Evolutionary conservation across 1,284 basidiomycete genomes (phyloP).

Genomic region (Sparassis latifolia): DNA sequence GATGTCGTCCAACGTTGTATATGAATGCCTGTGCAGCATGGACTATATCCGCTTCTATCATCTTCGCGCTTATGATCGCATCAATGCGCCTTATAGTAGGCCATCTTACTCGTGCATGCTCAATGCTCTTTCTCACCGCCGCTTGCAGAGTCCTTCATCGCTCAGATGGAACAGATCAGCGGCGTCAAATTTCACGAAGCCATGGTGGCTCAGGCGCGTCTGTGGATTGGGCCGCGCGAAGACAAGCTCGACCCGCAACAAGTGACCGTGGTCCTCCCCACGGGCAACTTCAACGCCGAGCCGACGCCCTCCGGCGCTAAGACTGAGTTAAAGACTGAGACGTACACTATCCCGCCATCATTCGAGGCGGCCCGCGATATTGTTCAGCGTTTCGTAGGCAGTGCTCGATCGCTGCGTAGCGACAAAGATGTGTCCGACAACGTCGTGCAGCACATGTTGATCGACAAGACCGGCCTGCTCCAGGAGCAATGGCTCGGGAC

Average conservation of each 20-base stretch:
- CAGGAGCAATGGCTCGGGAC: slow-evolving; percentile 82
- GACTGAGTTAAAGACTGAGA: slow-evolving; percentile 48
- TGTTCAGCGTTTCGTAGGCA: slow-evolving; percentile 62
- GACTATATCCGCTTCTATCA: slow-evolving; percentile 88
- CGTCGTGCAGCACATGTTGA: slow-evolving; percentile 74
- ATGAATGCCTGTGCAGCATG: slow-evolving; percentile 34
- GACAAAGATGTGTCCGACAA: slow-evolving; percentile 64
- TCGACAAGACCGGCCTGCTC: slow-evolving; percentile 49
- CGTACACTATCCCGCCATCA: slow-evolving; percentile 58
- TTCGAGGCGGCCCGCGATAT: slow-evolving; percentile 59
- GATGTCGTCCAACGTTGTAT: background rate
- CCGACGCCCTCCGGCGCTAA: slow-evolving; percentile 29
- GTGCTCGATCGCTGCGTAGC: slow-evolving; percentile 44
- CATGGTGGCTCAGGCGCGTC: slow-evolving; percentile 80
- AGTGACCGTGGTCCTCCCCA: slow-evolving; percentile 45
- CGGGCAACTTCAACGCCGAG: slow-evolving; percentile 35
- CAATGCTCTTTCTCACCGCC: background rate
- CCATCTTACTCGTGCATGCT: background rate
- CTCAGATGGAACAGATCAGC: slow-evolving; percentile 65
- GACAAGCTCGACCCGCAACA: slow-evolving; percentile 38
- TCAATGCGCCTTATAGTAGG: slow-evolving; percentile 72
- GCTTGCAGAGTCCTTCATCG: slow-evolving; percentile 46
- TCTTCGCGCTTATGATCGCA: slow-evolving; percentile 84
- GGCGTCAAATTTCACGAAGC: slow-evolving; percentile 81
- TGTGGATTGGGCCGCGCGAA: slow-evolving; percentile 63